These are phyloP conservation scores for Myxozyma sirexii DNA, from an alignment of 805 yeast species.

Conservation along the genomic window DNA sequence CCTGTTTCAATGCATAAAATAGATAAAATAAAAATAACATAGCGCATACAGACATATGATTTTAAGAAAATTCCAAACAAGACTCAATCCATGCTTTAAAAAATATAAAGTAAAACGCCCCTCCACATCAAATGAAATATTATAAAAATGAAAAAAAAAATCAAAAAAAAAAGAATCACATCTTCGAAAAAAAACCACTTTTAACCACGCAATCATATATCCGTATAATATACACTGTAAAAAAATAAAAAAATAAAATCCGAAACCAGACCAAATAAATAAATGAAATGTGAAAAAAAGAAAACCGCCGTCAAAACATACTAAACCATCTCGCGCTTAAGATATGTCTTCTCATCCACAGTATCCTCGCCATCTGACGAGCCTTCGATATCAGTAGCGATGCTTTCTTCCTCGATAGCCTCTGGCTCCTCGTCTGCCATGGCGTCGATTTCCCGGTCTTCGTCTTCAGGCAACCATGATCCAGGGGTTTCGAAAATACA, in stretches of 20 bases:
- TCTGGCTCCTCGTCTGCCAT: slow-evolving; percentile 17
- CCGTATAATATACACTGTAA: background rate
- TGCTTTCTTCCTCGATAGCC: slow-evolving; percentile 16
- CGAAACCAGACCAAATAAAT: background rate
- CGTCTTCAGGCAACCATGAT: slow-evolving; percentile 25
- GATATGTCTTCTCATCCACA: slow-evolving; percentile 13
- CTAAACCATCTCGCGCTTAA: slow-evolving; percentile 17
- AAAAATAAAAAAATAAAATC: background rate
- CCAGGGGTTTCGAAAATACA: slow-evolving; percentile 32
- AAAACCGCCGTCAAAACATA: no score
- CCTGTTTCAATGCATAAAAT: background rate
- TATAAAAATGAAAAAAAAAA: background rate
- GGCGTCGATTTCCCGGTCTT: slow-evolving; percentile 17
- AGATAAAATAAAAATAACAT: background rate
- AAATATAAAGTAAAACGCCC: background rate
- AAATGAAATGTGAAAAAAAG: background rate
- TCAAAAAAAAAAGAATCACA: background rate
- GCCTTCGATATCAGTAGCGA: slow-evolving; percentile 14
- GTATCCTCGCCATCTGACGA: slow-evolving; percentile 7
- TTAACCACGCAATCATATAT: background rate
- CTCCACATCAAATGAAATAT: background rate
- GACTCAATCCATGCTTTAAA: background rate
- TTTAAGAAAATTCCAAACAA: background rate
- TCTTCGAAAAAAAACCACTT: background rate
- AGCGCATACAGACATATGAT: background rate